phyloP scores from a whole-genome alignment of 2,329 filamentous ascomycete species.

The Cladosporium sphaerospermum region DNA sequence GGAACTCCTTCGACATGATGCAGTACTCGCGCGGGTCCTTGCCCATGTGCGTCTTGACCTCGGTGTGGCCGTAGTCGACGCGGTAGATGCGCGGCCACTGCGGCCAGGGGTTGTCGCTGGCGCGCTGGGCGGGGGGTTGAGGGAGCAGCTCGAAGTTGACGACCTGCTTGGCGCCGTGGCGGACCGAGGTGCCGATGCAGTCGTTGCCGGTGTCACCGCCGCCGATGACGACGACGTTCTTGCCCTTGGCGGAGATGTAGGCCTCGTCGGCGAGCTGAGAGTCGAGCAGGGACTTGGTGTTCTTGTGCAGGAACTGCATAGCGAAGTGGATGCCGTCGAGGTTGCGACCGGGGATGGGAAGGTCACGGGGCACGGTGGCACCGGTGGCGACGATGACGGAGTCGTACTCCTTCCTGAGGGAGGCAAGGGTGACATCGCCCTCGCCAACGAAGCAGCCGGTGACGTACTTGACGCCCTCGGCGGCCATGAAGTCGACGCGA shows the following conservation, averaged over 20 bases:
- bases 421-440: conserved; percentile 59
- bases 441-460: conserved; percentile 73
- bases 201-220: conserved; percentile 98
- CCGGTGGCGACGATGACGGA: conserved; percentile 89
- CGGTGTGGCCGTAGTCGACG: conserved; percentile 94
- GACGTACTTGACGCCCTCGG: conserved; percentile 79
- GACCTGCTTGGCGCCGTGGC: conserved; percentile 90
- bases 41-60: conserved; percentile 93
- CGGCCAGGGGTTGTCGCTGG: conserved; percentile 92
- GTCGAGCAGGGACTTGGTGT: conserved; percentile 95
- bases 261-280: conserved; percentile 74
- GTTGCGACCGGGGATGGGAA: conserved; percentile 83
- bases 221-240: conserved; percentile 93
- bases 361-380: conserved; percentile 85
- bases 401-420: conserved; percentile 67
- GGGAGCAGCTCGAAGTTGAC: conserved; percentile 95
- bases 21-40: conserved; percentile 95
- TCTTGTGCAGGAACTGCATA: conserved; percentile 96
- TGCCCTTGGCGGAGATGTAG: conserved; percentile 92
- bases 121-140: conserved; percentile 84
- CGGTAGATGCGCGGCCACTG: conserved; percentile 98
- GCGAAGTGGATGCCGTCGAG: conserved; percentile 89
- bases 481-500: conserved; percentile 88
- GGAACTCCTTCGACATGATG: conserved; percentile 97
- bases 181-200: conserved; percentile 93